Base-by-base conservation (phyloP, 2,329 filamentous ascomycete genomes). In the Sporothrix brunneoviolacea region DNA sequence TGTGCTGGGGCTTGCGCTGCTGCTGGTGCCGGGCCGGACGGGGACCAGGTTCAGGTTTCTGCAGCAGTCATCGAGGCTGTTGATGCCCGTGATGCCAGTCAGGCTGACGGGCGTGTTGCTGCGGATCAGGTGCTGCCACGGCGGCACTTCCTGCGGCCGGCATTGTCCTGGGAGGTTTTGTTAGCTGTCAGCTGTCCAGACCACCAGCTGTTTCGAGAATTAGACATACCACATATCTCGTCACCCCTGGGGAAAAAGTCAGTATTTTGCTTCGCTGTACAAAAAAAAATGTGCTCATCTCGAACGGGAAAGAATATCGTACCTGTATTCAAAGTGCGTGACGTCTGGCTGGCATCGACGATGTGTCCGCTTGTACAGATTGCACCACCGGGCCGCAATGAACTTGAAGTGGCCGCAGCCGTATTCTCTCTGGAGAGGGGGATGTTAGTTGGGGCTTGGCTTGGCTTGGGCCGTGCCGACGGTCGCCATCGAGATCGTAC, bases 51-150 rank as follows among this genome's bases (percentile, higher is more conserved):
- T 15, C 18, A 41, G 4, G 36, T 41, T 12, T 15, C 37, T 27
- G 21, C 37, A 41, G 46, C 46, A 48, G 46, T 48, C 46, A n/a
- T 42, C 33, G 22, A 53, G 54, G 22, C 50, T 51, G 41, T 55
- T 48, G 44, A 55, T 50, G 32, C 50, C 50, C 19, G 35, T 28
- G 21, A 55, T 30, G 21, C 54, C 54, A 7, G 54, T 55, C 15
- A 51, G 30, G 47, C 50, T 52, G 35, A 37, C 22, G 5, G 50
- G 51, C 5, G 35, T 13, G 55, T 61, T 64, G 54, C 62, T 58
- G 55, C 63, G 65, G 59, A 68, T 68, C 51, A 66, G 58, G 55
- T 63, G 63, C 52, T 67, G 64, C 67, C 67, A 69, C 1, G 61
- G 57, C 12, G 65, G 62, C 24, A 62, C 60, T 16, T 61, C 58